phyloP scores from a whole-genome alignment of 1,284 basidiomycete species.

The Ganoderma meredithae region DNA sequence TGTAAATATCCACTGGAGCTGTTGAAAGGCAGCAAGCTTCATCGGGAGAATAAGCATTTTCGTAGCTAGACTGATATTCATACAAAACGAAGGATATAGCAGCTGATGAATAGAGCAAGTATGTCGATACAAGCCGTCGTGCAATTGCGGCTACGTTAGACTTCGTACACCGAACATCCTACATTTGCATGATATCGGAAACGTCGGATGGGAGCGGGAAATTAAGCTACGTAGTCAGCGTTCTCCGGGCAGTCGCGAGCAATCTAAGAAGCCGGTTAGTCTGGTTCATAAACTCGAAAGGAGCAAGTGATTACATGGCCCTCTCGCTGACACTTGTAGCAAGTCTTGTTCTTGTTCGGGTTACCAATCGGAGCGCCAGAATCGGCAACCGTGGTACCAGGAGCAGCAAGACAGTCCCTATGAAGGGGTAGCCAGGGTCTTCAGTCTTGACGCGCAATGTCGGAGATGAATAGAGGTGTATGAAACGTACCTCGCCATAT shows the following conservation, averaged over 20 bases:
- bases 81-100: constrained; percentile 30
- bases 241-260: constrained; percentile 81
- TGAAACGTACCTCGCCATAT: constrained; percentile 71
- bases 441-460: background rate
- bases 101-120: constrained; percentile 38
- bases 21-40: background rate
- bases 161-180: constrained; percentile 30
- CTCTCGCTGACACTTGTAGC: constrained; percentile 86
- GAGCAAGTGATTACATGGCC: constrained; percentile 68
- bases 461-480: constrained; percentile 1
- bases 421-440: constrained; percentile 14
- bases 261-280: constrained; percentile 54
- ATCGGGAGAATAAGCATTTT: background rate
- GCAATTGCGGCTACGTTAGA: constrained; percentile 23
- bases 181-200: constrained; percentile 26
- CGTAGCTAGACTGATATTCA: constrained; percentile 20
- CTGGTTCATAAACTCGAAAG: background rate
- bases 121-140: constrained; percentile 31
- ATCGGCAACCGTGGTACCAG: constrained; percentile 60
- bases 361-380: constrained; percentile 43
- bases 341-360: constrained; percentile 74
- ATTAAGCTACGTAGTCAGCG: constrained; percentile 44
- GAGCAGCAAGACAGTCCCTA: constrained; percentile 82
- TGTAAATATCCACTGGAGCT: background rate
- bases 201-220: constrained; percentile 14